Base-by-base conservation (phyloP, 2,329 filamentous ascomycete species). In the Cladosporium sp. region DNA sequence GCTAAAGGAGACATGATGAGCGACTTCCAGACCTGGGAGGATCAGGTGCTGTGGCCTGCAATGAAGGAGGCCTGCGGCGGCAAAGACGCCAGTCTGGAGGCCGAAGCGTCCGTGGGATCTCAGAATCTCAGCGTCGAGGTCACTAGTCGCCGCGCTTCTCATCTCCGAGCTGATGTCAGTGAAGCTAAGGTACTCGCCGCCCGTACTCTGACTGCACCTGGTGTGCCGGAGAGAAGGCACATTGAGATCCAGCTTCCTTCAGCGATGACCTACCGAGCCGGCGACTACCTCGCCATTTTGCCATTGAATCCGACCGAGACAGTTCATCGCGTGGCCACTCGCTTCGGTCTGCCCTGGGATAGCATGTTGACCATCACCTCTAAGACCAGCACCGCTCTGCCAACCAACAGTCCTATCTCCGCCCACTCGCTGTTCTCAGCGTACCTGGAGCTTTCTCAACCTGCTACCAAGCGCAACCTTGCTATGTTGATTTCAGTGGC, bases 221-320 rank as follows among this genome's bases (percentile, higher is more conserved):
- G 71, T 0, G 76, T 74, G 22, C 72, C 80, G 0, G 71, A 72
- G 35, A 89, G 89, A 72, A 78, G 80, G 31, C 71, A 74, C 54
- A 70, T 76, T 22, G 71, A 74, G 54, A 66, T 76, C 52, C 66
- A 70, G 46, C 62, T 76, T 7, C 73, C 73, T 1, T 68, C 68
- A 1, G 70, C 66, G 7, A 70, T 82, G 74, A 77, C 75, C 0
- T 92, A 91, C 68, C 77, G 79, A 37, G 79, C 84, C 2, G 88
- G 87, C 11, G 87, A 92, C 63, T 92, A 93, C 64, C 77, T 92
- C 0, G 84, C 85, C 0, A 74, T 90, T 2, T 72, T 90, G 1
- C 87, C 87, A 0, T 70, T 87, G 31, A 92, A 92, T 65, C 81
- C 82, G 1, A 75, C 75, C 43, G 70, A 77, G 31, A 81, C 74